phyloP scores from a whole-genome alignment of 495 filamentous ascomycete species.

The Talaromyces liani region DNA sequence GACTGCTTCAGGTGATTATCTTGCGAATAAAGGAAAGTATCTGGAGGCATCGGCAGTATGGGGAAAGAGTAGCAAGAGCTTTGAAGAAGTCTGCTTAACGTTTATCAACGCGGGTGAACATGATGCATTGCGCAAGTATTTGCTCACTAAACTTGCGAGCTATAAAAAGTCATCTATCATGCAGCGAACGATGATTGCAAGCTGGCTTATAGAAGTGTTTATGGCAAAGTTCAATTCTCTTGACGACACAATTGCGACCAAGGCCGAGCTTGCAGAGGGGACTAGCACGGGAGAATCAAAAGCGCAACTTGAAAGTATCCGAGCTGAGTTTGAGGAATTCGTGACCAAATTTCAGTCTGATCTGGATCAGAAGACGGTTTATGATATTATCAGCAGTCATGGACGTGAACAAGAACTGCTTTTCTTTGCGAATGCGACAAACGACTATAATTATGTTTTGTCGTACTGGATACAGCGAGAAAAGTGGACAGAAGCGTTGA shows the following conservation, averaged over 20 bases:
- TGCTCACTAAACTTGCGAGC: slow-evolving; percentile 72
- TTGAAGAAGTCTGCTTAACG: slow-evolving; percentile 87
- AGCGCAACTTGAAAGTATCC: slow-evolving; percentile 60
- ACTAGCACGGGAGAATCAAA: slow-evolving; percentile 61
- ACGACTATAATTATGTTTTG: slow-evolving; percentile 90
- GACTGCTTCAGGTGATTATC: slow-evolving; percentile 80
- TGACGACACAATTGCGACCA: slow-evolving; percentile 88
- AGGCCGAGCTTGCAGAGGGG: slow-evolving; percentile 71
- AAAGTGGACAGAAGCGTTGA: slow-evolving; percentile 82
- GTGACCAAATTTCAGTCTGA: slow-evolving; percentile 74
- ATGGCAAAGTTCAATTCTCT: slow-evolving; percentile 95
- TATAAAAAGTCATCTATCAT: slow-evolving; percentile 80
- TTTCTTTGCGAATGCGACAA: slow-evolving; percentile 76
- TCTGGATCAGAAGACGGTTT: slow-evolving; percentile 83
- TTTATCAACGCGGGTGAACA: slow-evolving; percentile 86
- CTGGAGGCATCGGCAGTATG: slow-evolving; percentile 82
- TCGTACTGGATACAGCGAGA: slow-evolving; percentile 97
- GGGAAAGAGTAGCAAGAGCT: slow-evolving; percentile 91
- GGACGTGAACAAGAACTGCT: slow-evolving; percentile 88
- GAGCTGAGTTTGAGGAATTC: slow-evolving; percentile 82
- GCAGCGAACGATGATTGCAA: slow-evolving; percentile 92
- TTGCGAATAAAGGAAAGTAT: slow-evolving; percentile 71
- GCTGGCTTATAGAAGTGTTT: slow-evolving; percentile 91
- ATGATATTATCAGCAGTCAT: slow-evolving; percentile 93
- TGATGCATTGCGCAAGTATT: slow-evolving; percentile 86